Evolutionary conservation across 2,329 filamentous ascomycete species (phyloP), one percentile per base, ranked within the genome.

Genomic region (Ceratocystis diversiconidia): DNA sequence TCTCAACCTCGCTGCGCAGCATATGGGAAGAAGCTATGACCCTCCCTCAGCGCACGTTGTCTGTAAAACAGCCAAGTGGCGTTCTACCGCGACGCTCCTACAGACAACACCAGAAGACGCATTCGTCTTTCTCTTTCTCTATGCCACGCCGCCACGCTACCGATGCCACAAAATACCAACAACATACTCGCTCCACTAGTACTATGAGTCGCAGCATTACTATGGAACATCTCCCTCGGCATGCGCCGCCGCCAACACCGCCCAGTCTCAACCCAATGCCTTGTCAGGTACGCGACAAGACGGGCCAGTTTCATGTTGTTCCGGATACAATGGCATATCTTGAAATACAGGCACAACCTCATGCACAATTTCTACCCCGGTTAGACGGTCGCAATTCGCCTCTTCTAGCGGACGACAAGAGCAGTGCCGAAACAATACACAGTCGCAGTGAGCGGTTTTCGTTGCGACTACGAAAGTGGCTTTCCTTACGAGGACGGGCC

Each of bases 291-390:
- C 60, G 63, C 28, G 66, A 67, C 44, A 41, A 63, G 59, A 32
- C 50, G 28, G 66, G 66, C 25, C 46, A 60, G 41, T 67, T 67
- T 44, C 60, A 65, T 32, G 66, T 67, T 10, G 66, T 67, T 25
- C 62, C 46, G 59, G 66, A 67, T 22, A 46, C 63, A 15, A 36
- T 28, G 17, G 28, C 62, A 6, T 55, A 62, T 28, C 65, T 67
- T 61, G 66, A 65, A 60, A 59, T 67, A 15, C 62, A 65, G 62
- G 52, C 43, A 12, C 48, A 63, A 19, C 22, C 61, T 5, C 36
- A 28, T 28, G 8, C 52, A 19, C 36, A 41, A 4, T 15, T 15
- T 41, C 36, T 41, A 41, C 36, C 36, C 36, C 36, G 3, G 10
- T 41, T 41, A 41, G 50, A n/a, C 46, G 22, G 48, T n/a, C 41